Base-by-base conservation (phyloP, 176 grass and related monocot genomes). In the Chloris gayana region DNA sequence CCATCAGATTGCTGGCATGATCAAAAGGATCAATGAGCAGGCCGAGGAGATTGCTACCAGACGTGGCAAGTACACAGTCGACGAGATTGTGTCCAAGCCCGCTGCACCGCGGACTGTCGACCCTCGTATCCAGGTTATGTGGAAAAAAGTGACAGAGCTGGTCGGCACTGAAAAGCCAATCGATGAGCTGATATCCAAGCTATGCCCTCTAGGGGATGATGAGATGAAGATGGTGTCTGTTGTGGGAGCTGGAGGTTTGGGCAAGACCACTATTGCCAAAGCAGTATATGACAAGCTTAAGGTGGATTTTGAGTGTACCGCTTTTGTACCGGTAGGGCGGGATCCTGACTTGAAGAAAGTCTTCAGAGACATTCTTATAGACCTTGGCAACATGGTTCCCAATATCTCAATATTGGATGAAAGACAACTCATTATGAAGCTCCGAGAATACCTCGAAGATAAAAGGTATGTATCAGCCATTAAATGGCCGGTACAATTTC, bases 231-330 rank as follows among this genome's bases (percentile, higher is more conserved):
- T 26, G 3, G 12, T 59, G 0, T 76, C 73, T 10, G 11, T 62
- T 21, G 33, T 44, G 4, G 56, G 73, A 18, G 2, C 9, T 62
- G 73, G 56, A 27, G 73, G 56, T 10, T 38, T 76, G 0, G 73
- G 56, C 35, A 76, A 74, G 32, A 74, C 72, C 2, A 74, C 71
- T 14, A 30, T 74, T 74, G 49, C 30, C 1, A 74, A 74, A 57
- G 31, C 31, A 57, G 50, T 56, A 5, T 74, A 57, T 57, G 71
- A 74, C 0, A 37, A 57, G 30, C 0, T 75, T 18, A 38, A 60
- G 5, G 0, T 0, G 0, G 2, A 60, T 9, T 75, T 58, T 32
- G 6, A 18, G 3, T 71, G 49, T 26, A 12, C 4, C 0, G 19
- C 71, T 24, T 57, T 74, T 34, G 19, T 57, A 8, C 30, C 50